Evolutionary conservation across 2,329 filamentous ascomycete genomes (phyloP), one percentile per base, ranked within the genome.

Genomic region (Cryphonectria nitschkei): DNA sequence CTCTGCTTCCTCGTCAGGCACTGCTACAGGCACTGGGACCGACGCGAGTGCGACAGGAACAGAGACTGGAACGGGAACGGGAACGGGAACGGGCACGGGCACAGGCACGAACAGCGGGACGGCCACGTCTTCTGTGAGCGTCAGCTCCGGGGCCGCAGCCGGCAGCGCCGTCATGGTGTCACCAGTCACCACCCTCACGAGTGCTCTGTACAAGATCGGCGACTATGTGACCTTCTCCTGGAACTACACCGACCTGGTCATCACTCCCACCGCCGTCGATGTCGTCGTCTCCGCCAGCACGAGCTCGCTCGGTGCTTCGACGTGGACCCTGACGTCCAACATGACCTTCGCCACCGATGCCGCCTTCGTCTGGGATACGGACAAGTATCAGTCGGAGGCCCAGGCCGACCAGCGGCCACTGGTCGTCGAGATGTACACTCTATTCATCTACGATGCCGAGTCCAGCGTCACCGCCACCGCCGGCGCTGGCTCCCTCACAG

Each of bases 221-320:
- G 85, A 90, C 76, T 82, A 82, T 61, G 81, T 90, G 60, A 90
- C 88, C 19, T 89, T 87, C 79, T 84, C 80, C 63, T 92, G 89
- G 88, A 91, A 91, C 80, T 91, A 90, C 81, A 91, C 89, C 3
- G 85, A 85, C 61, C 78, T 92, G 41, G 82, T 84, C 69, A 87
- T 81, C 37, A 86, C 83, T 1, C 89, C 89, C 1, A 88, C 86
- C 3, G 89, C 88, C 56, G 77, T 92, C 70, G 88, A 91, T 74
- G 82, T 91, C 19, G 78, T 90, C 70, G 82, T 88, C 46, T 87
- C 86, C 74, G 89, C 87, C 81, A 85, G 85, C 56, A 78, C 78
- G 9, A 86, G 83, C 61, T 79, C 82, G 29, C 82, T 84, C 72
- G 67, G 67, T 46, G 67, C 67, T 9, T 64, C 67, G 46, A 85